Evolutionary conservation across 257 asterid species (phyloP), one percentile per base, ranked within the genome.

Genomic region (Striga asiatica): DNA sequence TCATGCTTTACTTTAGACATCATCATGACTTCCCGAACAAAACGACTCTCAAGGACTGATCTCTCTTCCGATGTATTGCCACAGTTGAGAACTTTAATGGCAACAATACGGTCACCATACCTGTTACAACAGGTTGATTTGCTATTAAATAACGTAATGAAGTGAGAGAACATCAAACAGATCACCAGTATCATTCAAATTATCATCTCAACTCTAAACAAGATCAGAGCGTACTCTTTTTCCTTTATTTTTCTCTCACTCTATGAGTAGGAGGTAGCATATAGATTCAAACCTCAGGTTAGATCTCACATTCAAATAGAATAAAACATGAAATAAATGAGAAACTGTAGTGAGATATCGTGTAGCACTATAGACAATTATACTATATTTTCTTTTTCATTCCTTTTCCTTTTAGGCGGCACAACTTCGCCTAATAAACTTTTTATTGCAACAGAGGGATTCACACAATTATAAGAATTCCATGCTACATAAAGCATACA

Each of bases 1-100:
- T 83, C 88, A 60, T 89, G 98, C 76, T 83, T 80, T 38, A 89
- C 98, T 78, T 68, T 86, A 27, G 86, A 86, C 98, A 89, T 86
- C 98, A 89, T 89, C 25, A 78, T 47, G 50, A 89, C 94, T 76
- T 89, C 98, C 71, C 96, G 82, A 56, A 75, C 77, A 76, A 89
- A 89, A 20, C 95, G 93, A 58, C 81, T 71, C 77, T 86, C 91
- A 22, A 81, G 94, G 66, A 82, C 74, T 58, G 74, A 67, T 68
- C 82, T 82, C 70, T 86, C 94, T 52, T 76, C 81, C 1, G 88
- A 68, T 58, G 89, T 86, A 51, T 70, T 77, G 35, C 98, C 96
- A 60, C 67, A 39, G 62, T 75, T 83, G 19, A 89, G 93, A 64
- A 86, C 98, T 68, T 89, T 89, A 43, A 89, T 80, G 4, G 98